Conservation (phyloP, 768 basidiomycete genomes). For the Ramaria sp. region DNA sequence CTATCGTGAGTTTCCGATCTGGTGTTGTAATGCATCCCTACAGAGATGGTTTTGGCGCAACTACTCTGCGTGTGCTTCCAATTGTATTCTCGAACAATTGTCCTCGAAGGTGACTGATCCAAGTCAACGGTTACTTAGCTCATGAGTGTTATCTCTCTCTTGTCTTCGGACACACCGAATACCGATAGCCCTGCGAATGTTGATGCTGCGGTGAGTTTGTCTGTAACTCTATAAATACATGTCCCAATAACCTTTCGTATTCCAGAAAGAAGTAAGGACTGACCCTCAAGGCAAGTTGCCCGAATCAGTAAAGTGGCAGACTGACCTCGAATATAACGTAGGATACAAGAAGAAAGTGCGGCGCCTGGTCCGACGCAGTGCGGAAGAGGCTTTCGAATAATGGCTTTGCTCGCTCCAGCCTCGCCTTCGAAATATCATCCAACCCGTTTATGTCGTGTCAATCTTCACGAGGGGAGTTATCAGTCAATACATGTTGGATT, state of each 20-base stretch:
- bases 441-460: not conserved
- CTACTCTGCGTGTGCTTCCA: not conserved
- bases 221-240: not conserved
- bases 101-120: not conserved
- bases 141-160: constrained; percentile 88
- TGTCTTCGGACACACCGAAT: constrained; percentile 88
- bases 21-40: not conserved
- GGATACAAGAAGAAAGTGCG: constrained; percentile 96
- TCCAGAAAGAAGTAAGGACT: constrained; percentile 57
- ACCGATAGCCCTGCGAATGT: constrained; percentile 93
- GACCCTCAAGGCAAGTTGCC: constrained; percentile 42
- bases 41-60: not conserved
- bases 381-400: constrained; percentile 75
- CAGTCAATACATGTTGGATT: not conserved
- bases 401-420: not conserved
- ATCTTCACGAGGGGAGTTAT: not conserved
- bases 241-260: not conserved
- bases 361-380: constrained; percentile 73
- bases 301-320: not conserved
- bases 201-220: constrained; percentile 57
- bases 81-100: not conserved
- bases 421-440: not conserved
- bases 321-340: constrained; percentile 17
- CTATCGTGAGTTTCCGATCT: constrained; percentile 53
- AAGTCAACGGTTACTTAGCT: constrained; percentile 41